These are phyloP conservation scores for Canna indica DNA, from an alignment of 176 grass and related monocot genomes.

Conservation along the genomic window DNA sequence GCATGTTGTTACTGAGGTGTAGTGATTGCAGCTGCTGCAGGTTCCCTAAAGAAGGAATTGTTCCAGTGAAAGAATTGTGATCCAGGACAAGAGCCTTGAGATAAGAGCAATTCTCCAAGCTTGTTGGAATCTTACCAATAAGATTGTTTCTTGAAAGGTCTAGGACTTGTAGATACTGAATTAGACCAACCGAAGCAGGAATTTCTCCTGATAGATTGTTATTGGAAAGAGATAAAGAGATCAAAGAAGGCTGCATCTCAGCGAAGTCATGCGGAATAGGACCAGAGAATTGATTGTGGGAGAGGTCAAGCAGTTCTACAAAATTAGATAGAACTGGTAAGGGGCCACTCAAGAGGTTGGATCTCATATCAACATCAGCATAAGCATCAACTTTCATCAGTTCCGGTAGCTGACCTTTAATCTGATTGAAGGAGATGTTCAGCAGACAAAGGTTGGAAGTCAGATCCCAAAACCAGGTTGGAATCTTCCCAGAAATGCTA, in stretches of 20 bases:
- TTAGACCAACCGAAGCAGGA: neutral
- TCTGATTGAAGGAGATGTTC: slow-evolving; percentile 21
- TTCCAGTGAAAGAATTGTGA: slow-evolving; percentile 24
- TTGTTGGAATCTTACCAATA: neutral
- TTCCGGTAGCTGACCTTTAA: slow-evolving; percentile 2
- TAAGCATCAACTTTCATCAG: slow-evolving; percentile 8
- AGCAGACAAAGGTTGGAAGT: neutral
- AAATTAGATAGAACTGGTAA: slow-evolving; percentile 19
- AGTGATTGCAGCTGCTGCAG: neutral
- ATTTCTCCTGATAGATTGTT: slow-evolving; percentile 8
- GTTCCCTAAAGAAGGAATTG: slow-evolving; percentile 28
- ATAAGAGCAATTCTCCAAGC: neutral
- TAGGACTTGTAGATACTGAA: neutral
- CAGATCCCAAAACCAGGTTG: slow-evolving; percentile 29
- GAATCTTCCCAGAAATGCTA: slow-evolving; percentile 17
- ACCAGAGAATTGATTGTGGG: slow-evolving; percentile 26
- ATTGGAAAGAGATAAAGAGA: slow-evolving; percentile 3
- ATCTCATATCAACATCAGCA: neutral
- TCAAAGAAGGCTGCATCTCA: accelerated
- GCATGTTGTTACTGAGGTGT: slow-evolving; percentile 24
- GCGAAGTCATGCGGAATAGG: slow-evolving; percentile 12
- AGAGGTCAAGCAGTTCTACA: neutral
- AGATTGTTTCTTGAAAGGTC: slow-evolving; percentile 4
- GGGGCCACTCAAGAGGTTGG: slow-evolving; percentile 20
- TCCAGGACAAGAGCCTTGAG: slow-evolving; percentile 5